Conservation (phyloP, 2,329 filamentous ascomycete species). For the Colletotrichum theobromicola region DNA sequence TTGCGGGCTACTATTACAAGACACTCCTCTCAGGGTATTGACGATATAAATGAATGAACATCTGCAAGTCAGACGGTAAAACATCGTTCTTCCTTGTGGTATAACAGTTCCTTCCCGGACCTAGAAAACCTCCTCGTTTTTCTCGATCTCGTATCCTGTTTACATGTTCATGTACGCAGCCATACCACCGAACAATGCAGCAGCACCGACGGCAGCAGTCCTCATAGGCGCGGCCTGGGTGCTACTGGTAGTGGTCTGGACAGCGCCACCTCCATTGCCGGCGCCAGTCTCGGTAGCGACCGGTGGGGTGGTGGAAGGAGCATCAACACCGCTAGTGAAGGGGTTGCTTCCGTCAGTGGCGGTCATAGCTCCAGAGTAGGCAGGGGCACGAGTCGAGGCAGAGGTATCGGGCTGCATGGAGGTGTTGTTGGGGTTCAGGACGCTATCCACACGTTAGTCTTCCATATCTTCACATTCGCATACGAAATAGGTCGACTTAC, state of each 20-base stretch:
- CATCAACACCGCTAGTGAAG: slow-evolving; percentile 59
- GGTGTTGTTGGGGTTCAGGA: slow-evolving; percentile 62
- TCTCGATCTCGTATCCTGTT: rapidly evolving
- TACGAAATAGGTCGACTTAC: slow-evolving; percentile 37
- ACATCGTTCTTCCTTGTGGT: not conserved
- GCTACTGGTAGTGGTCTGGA: slow-evolving; percentile 36
- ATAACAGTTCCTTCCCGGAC: not conserved
- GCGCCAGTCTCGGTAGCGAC: slow-evolving; percentile 32
- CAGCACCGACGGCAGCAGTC: slow-evolving; percentile 46
- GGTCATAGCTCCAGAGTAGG: slow-evolving; percentile 58
- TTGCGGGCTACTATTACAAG: not conserved
- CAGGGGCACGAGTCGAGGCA: slow-evolving; percentile 51
- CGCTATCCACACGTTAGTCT: slow-evolving; percentile 34
- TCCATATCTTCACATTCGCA: not conserved
- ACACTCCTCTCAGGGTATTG: not conserved
- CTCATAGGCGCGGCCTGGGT: slow-evolving; percentile 31
- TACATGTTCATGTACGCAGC: slow-evolving; percentile 32
- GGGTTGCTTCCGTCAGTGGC: slow-evolving; percentile 49
- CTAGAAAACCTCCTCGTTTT: not conserved
- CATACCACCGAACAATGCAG: slow-evolving; percentile 50
- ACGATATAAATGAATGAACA: not conserved
- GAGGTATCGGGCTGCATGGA: slow-evolving; percentile 45
- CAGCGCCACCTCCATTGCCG: not conserved
- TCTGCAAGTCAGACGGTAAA: not conserved
- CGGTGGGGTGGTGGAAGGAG: slow-evolving; percentile 43